Evolutionary conservation across 2,329 filamentous ascomycete genomes (phyloP).

Genomic region (Aaosphaeria pasadenensis): DNA sequence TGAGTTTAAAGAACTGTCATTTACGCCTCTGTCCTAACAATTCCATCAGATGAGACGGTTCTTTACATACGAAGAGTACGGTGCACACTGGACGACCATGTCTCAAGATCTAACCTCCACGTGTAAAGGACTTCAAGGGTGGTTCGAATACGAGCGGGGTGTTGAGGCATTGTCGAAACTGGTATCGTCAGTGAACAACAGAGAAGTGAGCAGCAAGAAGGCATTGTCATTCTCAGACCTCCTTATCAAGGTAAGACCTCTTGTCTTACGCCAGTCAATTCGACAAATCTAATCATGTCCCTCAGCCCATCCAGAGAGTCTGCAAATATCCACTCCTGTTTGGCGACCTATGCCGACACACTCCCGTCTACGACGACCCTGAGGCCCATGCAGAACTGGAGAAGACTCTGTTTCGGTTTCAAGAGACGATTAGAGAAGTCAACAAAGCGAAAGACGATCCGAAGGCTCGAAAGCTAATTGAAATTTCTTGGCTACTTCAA

Average conservation of each 20-base stretch:
- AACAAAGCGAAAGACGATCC: slow-evolving; percentile 81
- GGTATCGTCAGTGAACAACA: slow-evolving; percentile 65
- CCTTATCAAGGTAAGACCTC: slow-evolving; percentile 72
- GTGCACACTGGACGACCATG: slow-evolving; percentile 84
- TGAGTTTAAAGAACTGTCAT: slow-evolving; percentile 22
- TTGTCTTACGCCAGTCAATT: background rate
- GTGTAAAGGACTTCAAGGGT: slow-evolving; percentile 66
- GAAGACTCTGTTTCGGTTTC: slow-evolving; percentile 66
- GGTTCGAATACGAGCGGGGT: slow-evolving; percentile 79
- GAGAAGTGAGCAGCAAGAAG: slow-evolving; percentile 64
- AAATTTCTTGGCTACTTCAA: slow-evolving; percentile 82
- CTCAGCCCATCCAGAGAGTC: slow-evolving; percentile 82
- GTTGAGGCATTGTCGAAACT: slow-evolving; percentile 79
- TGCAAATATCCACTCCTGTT: slow-evolving; percentile 90
- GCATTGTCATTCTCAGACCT: slow-evolving; percentile 81
- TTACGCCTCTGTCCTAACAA: background rate
- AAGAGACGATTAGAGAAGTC: slow-evolving; percentile 73
- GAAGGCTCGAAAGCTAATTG: slow-evolving; percentile 64
- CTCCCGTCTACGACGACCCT: slow-evolving; percentile 81
- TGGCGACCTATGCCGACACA: slow-evolving; percentile 76
- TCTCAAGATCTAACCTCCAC: slow-evolving; percentile 71
- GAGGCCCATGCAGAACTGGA: slow-evolving; percentile 78
- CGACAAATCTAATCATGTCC: background rate
- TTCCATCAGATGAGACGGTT: slow-evolving; percentile 72
- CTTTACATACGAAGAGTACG: slow-evolving; percentile 87